These are phyloP conservation scores for Boletus bicolor DNA, from an alignment of 768 basidiomycete species.

Conservation along the genomic window DNA sequence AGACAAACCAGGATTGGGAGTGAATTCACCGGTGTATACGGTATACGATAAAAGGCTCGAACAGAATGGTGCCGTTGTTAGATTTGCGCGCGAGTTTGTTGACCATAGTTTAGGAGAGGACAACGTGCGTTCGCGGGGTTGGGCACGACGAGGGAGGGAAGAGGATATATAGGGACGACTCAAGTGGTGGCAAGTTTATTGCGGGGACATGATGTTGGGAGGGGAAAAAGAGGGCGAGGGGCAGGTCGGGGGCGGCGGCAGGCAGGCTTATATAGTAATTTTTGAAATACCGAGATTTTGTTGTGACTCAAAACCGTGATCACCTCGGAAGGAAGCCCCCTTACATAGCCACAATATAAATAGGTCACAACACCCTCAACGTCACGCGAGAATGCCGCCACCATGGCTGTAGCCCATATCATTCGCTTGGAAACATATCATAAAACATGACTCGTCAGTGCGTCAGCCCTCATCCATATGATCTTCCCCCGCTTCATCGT, in stretches of 20 bases:
- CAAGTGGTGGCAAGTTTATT: conserved; percentile 14
- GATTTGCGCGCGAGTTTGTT: conserved; percentile 77
- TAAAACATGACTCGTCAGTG: conserved; percentile 16
- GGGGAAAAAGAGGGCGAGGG: conserved; percentile 22
- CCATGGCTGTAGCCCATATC: conserved; percentile 1
- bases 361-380: conserved; percentile 17
- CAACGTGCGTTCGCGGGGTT: conserved; percentile 25
- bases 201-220: conserved; percentile 39
- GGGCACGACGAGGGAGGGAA: conserved; percentile 21
- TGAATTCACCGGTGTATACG: conserved; percentile 66
- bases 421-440: conserved; percentile 5
- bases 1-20: conserved; percentile 20
- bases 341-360: conserved; percentile 26
- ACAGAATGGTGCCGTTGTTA: conserved; percentile 83
- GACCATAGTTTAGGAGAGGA: conserved; percentile 59
- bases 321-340: conserved; percentile 32
- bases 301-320: conserved; percentile 33
- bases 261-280: conserved; percentile 45
- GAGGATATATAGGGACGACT: conserved; percentile 9
- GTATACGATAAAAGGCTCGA: conserved; percentile 84
- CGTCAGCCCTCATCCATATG: conserved; percentile 72
- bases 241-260: conserved; percentile 17
- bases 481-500: conserved; percentile 54
- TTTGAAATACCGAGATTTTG: conserved; percentile 28
- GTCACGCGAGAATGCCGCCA: conserved; percentile 28